Evolutionary conservation across 2,329 filamentous ascomycete species (phyloP).

Genomic region (Cryphonectria parasitica): DNA sequence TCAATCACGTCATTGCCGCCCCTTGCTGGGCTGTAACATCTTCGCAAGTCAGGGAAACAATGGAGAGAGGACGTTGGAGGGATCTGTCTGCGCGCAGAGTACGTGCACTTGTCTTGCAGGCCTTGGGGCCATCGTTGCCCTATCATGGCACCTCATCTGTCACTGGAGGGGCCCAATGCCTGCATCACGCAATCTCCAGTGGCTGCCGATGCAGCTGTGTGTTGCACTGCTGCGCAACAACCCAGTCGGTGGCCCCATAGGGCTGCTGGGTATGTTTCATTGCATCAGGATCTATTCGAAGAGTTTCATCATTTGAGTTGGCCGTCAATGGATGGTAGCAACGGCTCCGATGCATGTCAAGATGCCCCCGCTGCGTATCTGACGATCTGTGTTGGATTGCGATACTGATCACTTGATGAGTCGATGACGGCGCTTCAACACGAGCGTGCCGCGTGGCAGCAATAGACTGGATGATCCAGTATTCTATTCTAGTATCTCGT

Average conservation of each 20-base stretch:
- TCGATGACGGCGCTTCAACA: not conserved
- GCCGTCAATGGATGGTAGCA: not conserved
- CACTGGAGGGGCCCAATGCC: not conserved
- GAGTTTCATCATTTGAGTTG: not conserved
- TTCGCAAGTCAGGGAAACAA: not conserved
- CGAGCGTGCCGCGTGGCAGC: not conserved
- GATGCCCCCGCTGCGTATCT: not conserved
- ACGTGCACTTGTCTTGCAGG: not conserved
- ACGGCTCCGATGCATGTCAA: not conserved
- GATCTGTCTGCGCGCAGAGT: not conserved
- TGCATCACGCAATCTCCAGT: not conserved
- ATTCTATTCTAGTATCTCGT: not conserved
- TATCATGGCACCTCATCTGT: not conserved
- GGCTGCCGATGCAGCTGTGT: not conserved
- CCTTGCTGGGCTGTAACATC: slow-evolving; percentile 4
- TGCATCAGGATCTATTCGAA: not conserved
- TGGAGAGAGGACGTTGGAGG: not conserved
- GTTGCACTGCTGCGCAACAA: not conserved
- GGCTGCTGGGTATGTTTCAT: slow-evolving; percentile 1
- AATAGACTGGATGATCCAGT: not conserved
- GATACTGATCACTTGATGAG: not conserved
- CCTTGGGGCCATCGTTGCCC: not conserved
- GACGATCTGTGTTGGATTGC: not conserved
- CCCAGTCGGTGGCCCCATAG: not conserved
- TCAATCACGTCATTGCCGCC: not conserved